Base-by-base conservation (phyloP, 139 green algal species). In the Zygnema cylindricum region DNA sequence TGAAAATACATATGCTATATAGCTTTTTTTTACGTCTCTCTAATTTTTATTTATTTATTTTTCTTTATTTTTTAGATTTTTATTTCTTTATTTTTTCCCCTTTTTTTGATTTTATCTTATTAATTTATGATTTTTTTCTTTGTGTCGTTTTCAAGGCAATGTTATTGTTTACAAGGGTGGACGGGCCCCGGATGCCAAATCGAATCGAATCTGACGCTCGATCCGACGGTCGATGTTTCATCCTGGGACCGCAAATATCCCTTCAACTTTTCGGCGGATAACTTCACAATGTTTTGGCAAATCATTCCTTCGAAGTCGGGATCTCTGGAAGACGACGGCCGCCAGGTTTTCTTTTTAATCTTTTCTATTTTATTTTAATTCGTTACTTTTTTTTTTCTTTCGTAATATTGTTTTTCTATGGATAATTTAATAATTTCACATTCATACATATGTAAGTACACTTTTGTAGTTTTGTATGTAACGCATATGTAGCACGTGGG, bases 91-190 rank as follows among this genome's bases (percentile, higher is more conserved):
- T n/a, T n/a, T n/a, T n/a, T n/a, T n/a, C n/a, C n/a, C n/a, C n/a
- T n/a, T n/a, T n/a, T n/a, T n/a, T n/a, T n/a, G n/a, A n/a, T n/a
- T n/a, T n/a, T n/a, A n/a, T n/a, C n/a, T n/a, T n/a, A n/a, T n/a
- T n/a, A n/a, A n/a, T n/a, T n/a, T n/a, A n/a, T n/a, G n/a, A n/a
- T n/a, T n/a, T n/a, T n/a, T n/a, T n/a, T n/a, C n/a, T n/a, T n/a
- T n/a, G n/a, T n/a, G n/a, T n/a, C n/a, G n/a, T 42, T 55, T 0
- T 83, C 35, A 49, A 87, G 82, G 82, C 82, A 87, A 43, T 87
- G 82, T 55, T 87, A 73, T 55, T 87, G 82, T 36, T 30, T 43
- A 35, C 54, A 82, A 42, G 82, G 82, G 1, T 87, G 82, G 82
- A 82, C 55, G 32, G 82, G 82, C 22, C 30, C 41, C 0, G 39